Base-by-base conservation (phyloP, 805 yeast species). In the Candida berthetii region DNA sequence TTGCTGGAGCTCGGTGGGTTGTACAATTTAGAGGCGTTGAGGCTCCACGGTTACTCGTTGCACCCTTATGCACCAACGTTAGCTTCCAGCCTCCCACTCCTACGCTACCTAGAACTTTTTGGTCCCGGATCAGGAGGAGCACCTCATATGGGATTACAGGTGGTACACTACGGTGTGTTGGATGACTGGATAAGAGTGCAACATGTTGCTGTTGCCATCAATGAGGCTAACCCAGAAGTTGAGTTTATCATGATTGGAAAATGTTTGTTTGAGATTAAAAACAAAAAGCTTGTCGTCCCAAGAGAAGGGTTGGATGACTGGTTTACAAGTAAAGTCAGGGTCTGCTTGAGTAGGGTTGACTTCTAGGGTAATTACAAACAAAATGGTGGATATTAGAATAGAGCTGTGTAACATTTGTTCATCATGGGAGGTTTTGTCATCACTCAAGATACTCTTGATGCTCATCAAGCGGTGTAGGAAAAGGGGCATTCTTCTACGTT, bases 131-230 rank as follows among this genome's bases (percentile, higher is more conserved):
- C 81, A 0, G 75, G 78, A 1, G 78, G 77, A 2, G 63, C 71
- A 2, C 82, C 80, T 17, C 72, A 74, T 47, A 55, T 71, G 64
- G 82, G 81, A 0, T 56, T 74, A 18, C 80, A 76, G 13, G 73
- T 69, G 57, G 61, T 65, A 2, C 76, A 76, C 50, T 78, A 78
- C 10, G 74, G 76, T 4, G 62, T 78, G 3, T 69, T 67, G 51
- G 83, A 78, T 52, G 74, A 72, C 44, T 77, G 82, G 82, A 65
- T 66, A 45, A 65, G 74, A 42, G 76, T 77, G 2, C 78, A 74
- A 48, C 78, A 74, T 47, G 69, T 74, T 7, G 83, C 81, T 1
- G 45, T 60, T 33, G 58, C 64, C 6, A 67, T 73, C 41, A 48
- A 61, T 27, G 45, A 61, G 17, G 42, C 49, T 9, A 66, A 62